Base-by-base conservation (phyloP, 1,284 basidiomycete species). In the Apiotrichum sp. region DNA sequence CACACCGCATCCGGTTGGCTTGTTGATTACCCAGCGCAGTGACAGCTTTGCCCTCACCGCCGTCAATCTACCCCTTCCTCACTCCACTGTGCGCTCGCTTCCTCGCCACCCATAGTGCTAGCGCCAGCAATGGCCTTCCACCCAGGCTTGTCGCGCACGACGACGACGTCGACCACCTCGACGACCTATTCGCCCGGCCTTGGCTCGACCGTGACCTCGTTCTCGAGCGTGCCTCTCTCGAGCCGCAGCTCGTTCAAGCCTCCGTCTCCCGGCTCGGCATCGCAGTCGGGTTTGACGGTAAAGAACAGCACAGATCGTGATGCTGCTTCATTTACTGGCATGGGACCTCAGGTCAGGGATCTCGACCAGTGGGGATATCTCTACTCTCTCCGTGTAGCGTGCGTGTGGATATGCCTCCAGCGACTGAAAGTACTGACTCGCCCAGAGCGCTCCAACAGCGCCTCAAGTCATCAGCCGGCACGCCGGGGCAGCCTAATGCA, bases 361-460 rank as follows among this genome's bases (percentile, higher is more conserved):
- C 41, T 74, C 11, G 72, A 75, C 51, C 58, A 62, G 44, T 48
- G 63, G 53, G 70, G 69, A 3, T 76, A 76, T 50, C 52, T 58
- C 22, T 74, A 70, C 54, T 68, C 72, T 4, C 61, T 76, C 34
- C 64, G 70, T 36, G 69, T 74, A 8, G 73, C 73, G 73, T 73
- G 50, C 66, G 73, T 72, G 1, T 22, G 22, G 22, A 22, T 22
- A 22, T 22, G 22, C 22, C 22, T 22, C 22, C 22, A 22, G 22
- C 22, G 22, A 22, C 22, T 22, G 22, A 22, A 22, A 22, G 22
- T 22, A 22, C 22, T 22, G 22, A 22, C 22, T 22, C 22, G 22
- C 22, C 22, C 39, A 65, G 59, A 4, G 50, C 57, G 0, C 62
- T 63, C 3, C 56, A 59, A 6, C 56, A 58, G 29, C 56, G 57